phyloP scores from a whole-genome alignment of 257 asterid genomes.

The Solanum dulcamara region DNA sequence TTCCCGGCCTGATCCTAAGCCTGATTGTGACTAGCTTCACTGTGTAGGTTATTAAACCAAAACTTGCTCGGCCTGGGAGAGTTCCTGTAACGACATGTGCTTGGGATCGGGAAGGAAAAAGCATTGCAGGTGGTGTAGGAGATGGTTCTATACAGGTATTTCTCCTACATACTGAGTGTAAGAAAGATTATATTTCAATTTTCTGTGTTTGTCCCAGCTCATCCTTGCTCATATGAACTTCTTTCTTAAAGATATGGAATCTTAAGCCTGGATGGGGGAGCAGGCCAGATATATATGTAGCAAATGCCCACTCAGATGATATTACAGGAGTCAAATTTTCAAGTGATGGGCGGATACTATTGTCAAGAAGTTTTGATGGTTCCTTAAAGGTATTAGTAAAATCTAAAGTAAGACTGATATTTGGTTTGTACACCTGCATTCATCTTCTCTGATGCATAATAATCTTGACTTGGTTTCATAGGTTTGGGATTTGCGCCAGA shows the following conservation, averaged over 20 bases:
- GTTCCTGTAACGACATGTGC: constrained; percentile 84
- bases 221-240: background rate
- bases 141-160: constrained; percentile 92
- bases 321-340: constrained; percentile 82
- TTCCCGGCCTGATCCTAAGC: background rate
- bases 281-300: constrained; percentile 63
- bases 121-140: constrained; percentile 82
- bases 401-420: background rate
- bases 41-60: constrained; percentile 82
- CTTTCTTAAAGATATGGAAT: constrained; percentile 65
- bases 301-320: constrained; percentile 67
- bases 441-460: background rate
- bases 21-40: constrained; percentile 14
- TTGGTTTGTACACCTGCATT: background rate
- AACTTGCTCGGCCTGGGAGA: constrained; percentile 83
- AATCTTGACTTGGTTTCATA: constrained; percentile 6
- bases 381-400: constrained; percentile 58
- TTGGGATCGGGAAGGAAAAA: constrained; percentile 92
- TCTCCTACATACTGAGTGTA: background rate
- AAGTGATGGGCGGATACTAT: constrained; percentile 58
- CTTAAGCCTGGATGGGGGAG: constrained; percentile 97
- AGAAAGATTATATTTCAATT: background rate
- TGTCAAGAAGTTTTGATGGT: constrained; percentile 92
- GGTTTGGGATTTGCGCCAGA: constrained; percentile 92
- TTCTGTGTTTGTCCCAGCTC: background rate